Evolutionary conservation across 495 filamentous ascomycete species (phyloP), one percentile per base, ranked within the genome.

Genomic region (Chaetomium tenue): DNA sequence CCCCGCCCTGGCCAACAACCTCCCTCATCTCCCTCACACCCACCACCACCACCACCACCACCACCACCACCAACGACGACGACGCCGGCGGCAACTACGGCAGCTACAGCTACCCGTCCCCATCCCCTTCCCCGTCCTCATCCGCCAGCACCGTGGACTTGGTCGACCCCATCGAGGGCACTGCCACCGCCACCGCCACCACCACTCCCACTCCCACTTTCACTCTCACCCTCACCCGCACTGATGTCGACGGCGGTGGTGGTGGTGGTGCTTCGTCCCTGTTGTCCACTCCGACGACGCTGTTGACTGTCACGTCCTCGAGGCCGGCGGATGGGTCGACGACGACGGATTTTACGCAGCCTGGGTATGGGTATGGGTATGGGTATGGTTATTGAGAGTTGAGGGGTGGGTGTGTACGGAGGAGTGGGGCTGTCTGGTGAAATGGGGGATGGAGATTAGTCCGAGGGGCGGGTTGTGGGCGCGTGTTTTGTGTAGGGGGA

Each of bases 21-120:
- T 12, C 33, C 9, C 5, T 12, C 33, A 37, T 7, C 33, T 12
- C 7, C 3, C 5, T 12, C 33, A 52, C 50, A 54, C 12, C 53
- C 9, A 33, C 26, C 4, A 22, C 47, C 39, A 26, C 40, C 26
- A 12, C 51, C 30, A 9, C 42, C 9, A 15, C n/a, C 20, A 28
- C 53, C 15, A 7, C 37, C 20, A 30, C 2, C 28, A 30, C 22
- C 62, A 26, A 7, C 16, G n/a, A 3, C 23, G 16, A n/a, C 3
- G 37, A n/a, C n/a, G 23, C 15, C 3, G 23, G 50, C 22, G 48
- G 20, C 12, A 16, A 22, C 0, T 65, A 65, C 25, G 63, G 63
- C 22, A 54, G 63, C 37, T 65, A 65, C 40, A 60, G 23, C 15
- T 65, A 55, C 46, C 22, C 56, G 3, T 4, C 40, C 25, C 46